Percentiles rank a stretch among this genome's conserved stretches.
phyloP scores from a whole-genome alignment of 371 early-diverging fungal genomes.

The Saksenaea oblongispora region DNA sequence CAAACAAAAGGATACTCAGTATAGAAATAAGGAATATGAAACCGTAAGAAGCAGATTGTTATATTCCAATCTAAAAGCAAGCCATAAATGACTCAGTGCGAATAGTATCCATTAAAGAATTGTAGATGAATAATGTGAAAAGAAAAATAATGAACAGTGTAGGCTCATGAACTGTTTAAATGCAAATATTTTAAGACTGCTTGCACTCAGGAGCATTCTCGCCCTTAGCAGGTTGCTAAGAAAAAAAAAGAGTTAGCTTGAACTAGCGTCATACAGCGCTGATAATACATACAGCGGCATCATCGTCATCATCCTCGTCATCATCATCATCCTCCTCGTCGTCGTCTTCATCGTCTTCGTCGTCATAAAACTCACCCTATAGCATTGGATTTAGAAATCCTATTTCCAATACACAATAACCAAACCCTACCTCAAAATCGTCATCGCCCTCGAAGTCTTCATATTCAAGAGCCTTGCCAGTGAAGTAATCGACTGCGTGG shows the following conservation, averaged over 20 bases:
- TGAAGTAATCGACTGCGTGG: conserved; percentile 97
- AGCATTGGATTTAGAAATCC: conserved; percentile 22
- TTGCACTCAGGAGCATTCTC: conserved; percentile 70
- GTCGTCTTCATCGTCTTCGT: conserved; percentile 66
- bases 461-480: conserved; percentile 91
- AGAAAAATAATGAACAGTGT: conserved; percentile 2
- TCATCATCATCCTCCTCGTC: conserved; percentile 56
- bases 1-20: too few species aligned
- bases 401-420: conserved; percentile 22
- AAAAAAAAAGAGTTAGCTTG: conserved; percentile 5
- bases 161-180: background rate
- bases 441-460: conserved; percentile 72
- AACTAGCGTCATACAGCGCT: too few species aligned
- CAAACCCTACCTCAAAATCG: conserved; percentile 60
- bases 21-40: too few species aligned
- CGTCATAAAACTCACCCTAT: conserved; percentile 66
- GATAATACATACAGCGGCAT: conserved; percentile 57
- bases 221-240: conserved; percentile 39
- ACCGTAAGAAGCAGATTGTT: too few species aligned
- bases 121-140: conserved; percentile 5
- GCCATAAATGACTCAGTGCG: background rate
- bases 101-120: conserved; percentile 4
- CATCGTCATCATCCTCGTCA: conserved; percentile 51
- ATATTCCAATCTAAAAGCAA: too few species aligned
- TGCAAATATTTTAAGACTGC: conserved; percentile 40